phyloP scores from a whole-genome alignment of 306 rosid species.

The Fagus crenata region DNA sequence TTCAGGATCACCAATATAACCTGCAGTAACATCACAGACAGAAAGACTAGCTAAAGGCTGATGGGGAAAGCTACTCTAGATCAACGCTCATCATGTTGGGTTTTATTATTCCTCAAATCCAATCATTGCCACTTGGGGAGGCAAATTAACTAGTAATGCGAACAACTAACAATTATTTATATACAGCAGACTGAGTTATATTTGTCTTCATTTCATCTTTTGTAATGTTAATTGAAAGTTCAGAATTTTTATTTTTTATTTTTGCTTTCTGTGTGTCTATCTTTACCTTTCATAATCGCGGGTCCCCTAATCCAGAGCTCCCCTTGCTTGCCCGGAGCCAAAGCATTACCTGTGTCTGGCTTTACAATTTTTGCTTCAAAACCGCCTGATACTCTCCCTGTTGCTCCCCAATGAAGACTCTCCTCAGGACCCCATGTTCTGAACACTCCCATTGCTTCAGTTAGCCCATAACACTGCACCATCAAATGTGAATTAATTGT shows the following conservation, averaged over 20 bases:
- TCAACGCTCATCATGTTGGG: no score
- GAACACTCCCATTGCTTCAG: slow-evolving; percentile 41
- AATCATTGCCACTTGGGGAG: no score
- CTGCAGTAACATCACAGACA: slow-evolving; percentile 18
- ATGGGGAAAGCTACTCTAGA: no score
- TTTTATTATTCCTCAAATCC: no score
- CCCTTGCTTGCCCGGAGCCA: slow-evolving; percentile 46
- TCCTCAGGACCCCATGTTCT: slow-evolving; percentile 31
- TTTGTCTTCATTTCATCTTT: no score
- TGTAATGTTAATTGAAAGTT: no score
- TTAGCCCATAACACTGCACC: slow-evolving; percentile 56
- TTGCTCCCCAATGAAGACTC: slow-evolving; percentile 29
- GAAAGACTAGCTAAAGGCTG: no score
- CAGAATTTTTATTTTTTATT: no score
- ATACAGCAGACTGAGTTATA: no score
- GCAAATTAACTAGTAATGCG: no score
- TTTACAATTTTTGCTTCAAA: slow-evolving; percentile 52
- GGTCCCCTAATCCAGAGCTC: slow-evolving; percentile 65
- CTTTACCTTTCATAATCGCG: slow-evolving; percentile 50
- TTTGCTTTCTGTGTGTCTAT: no score
- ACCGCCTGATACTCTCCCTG: slow-evolving; percentile 35
- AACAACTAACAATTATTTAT: no score
- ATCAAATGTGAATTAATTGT: background rate
- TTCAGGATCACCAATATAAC: slow-evolving; percentile 45
- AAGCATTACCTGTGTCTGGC: slow-evolving; percentile 39